Evolutionary conservation across 2,329 filamentous ascomycete species (phyloP).

Genomic region (Pseudocercospora fuligena): DNA sequence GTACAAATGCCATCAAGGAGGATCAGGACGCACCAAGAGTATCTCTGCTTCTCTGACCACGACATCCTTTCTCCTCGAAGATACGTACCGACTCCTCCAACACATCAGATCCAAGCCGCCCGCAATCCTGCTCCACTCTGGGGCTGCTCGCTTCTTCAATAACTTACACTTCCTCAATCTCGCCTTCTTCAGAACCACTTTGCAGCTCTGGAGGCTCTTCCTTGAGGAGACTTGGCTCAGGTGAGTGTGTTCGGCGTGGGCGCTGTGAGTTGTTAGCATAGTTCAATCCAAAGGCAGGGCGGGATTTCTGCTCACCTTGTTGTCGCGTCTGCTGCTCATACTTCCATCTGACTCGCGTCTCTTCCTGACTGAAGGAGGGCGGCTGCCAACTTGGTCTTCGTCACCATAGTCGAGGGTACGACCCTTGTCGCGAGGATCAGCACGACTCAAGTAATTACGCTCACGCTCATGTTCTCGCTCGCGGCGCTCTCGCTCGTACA

Average conservation of each 20-base stretch:
- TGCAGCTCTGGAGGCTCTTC: conserved; percentile 66
- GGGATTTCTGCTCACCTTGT: conserved; percentile 44
- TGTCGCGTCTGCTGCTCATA: conserved; percentile 45
- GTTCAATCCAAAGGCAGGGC: background rate
- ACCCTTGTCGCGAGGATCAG: conserved; percentile 77
- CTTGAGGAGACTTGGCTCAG: conserved; percentile 40
- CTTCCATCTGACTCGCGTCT: conserved; percentile 68
- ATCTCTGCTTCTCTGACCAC: background rate
- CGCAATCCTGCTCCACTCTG: background rate
- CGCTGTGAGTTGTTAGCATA: conserved; percentile 28
- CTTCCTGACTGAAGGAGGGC: conserved; percentile 65
- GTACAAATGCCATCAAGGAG: background rate
- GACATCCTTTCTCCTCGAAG: background rate
- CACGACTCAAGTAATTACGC: conserved; percentile 78
- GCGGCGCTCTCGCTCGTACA: conserved; percentile 83
- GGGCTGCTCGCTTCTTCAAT: background rate
- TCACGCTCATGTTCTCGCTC: conserved; percentile 91
- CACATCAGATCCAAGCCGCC: background rate
- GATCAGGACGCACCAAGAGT: background rate
- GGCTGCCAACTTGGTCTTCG: conserved; percentile 55
- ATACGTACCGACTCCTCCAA: background rate
- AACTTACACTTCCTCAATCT: conserved; percentile 78
- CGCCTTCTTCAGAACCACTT: conserved; percentile 94
- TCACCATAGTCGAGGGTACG: conserved; percentile 94
- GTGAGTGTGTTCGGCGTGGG: conserved; percentile 31